Evolutionary conservation across 2,329 filamentous ascomycete species (phyloP), one percentile per base, ranked within the genome.

Genomic region (Coniella vitis): DNA sequence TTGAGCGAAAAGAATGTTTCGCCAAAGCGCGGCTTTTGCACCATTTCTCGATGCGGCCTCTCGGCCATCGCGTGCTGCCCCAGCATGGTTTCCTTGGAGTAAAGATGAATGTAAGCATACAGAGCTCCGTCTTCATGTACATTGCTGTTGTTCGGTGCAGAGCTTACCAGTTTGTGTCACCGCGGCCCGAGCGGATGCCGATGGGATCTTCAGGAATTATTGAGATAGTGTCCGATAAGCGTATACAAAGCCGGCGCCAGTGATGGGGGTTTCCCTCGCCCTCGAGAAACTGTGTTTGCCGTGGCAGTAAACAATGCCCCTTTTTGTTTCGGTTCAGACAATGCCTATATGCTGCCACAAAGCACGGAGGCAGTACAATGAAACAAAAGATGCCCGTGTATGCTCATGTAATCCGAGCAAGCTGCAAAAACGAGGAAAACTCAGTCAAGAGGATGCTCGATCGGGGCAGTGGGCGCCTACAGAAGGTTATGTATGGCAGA

Each of bases 1-100:
- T 75, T 78, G 54, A 76, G 65, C 57, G 74, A 73, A 65, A 86
- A 85, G 62, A 86, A 81, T 16, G 79, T 67, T 65, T 81, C 77
- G 56, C 75, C 72, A 21, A 70, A 61, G 41, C 67, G 63, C 47
- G 67, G 60, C 61, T 74, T 78, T 57, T 79, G 70, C 55, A 67
- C 66, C 76, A 79, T 78, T 61, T 78, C 73, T 51, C 65, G 67
- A 48, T 69, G 69, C 60, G 68, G 67, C 50, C 60, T 67, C 62
- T 59, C 67, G 60, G 57, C 65, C 54, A 55, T 63, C 60, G 44
- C 63, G 61, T 56, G 63, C 10, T 29, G 25, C 60, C 53, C 61
- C 55, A 57, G 47, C 17, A 49, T 49, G 34, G 65, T 61, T 32
- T 69, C 65, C 69, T 72, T 47, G 4, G 29, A 10, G 5, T 5